Evolutionary conservation across 768 basidiomycete species (phyloP).

Genomic region (Rhizopogon vesiculosus): DNA sequence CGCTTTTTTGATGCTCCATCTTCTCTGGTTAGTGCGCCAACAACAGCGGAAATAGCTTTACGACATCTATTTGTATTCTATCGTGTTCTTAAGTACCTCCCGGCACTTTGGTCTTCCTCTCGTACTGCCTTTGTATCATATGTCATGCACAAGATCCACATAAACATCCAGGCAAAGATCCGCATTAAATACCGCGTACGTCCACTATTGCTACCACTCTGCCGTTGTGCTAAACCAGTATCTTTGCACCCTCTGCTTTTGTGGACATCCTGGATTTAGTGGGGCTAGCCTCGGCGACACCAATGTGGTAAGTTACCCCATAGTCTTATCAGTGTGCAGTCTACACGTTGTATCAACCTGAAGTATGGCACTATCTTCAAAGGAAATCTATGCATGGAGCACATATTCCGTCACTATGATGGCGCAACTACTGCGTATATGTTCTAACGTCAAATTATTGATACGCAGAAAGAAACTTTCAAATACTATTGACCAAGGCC

Average conservation of each 20-base stretch:
- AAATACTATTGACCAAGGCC: too few species aligned
- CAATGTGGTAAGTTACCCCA: too few species aligned
- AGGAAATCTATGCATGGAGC: too few species aligned
- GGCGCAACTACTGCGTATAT: too few species aligned
- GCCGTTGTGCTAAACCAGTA: slow-evolving; percentile 29
- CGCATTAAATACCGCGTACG: slow-evolving; percentile 38
- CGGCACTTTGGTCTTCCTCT: not conserved
- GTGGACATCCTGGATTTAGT: slow-evolving; percentile 24
- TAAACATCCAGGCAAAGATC: slow-evolving; percentile 39
- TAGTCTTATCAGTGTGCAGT: too few species aligned
- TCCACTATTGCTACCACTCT: slow-evolving; percentile 49
- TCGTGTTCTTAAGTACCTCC: slow-evolving; percentile 24
- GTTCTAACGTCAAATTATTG: too few species aligned
- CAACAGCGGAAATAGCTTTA: slow-evolving; percentile 48
- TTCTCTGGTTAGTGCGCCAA: slow-evolving; percentile 36
- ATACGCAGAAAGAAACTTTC: too few species aligned
- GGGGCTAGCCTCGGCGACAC: slow-evolving; percentile 37
- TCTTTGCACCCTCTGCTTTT: not conserved
- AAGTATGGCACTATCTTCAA: too few species aligned
- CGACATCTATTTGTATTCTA: slow-evolving; percentile 34
- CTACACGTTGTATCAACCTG: too few species aligned
- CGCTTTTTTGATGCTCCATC: not conserved
- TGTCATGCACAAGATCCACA: slow-evolving; percentile 34
- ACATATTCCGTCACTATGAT: too few species aligned
- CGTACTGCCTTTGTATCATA: slow-evolving; percentile 3